Evolutionary conservation across 495 filamentous ascomycete genomes (phyloP), one percentile per base, ranked within the genome.

Genomic region (Xylaria bambusicola): DNA sequence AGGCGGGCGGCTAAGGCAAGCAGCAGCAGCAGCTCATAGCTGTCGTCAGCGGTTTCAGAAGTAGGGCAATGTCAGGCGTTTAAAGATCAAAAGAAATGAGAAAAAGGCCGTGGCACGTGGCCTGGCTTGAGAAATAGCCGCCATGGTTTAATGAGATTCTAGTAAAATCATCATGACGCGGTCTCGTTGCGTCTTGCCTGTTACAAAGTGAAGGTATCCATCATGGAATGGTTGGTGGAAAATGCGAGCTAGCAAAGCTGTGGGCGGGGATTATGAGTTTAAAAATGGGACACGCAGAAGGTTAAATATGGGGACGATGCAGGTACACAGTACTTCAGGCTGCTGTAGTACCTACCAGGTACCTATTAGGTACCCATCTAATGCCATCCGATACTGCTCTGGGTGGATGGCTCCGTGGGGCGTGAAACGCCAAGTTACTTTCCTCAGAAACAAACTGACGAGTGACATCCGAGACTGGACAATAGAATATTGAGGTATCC

Each of bases 191-290:
- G 24, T 41, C 8, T 18, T 20, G 48, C 17, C 29, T 27, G 57
- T 60, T 47, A 53, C 57, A 9, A 27, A 53, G 27, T 41, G 40
- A 48, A 27, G 38, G 57, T 9, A 17, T 26, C 2, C 52, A 17
- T 4, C 29, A 33, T 13, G 40, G 35, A 52, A 46, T 60, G 57
- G 50, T 52, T 60, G 57, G 57, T 24, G 49, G 48, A 53, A 27
- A 53, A 53, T 17, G 18, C 36, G 33, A 36, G 49, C 27, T 45
- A 21, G 40, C 13, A 8, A 21, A 17, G 45, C 24, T 31, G 23
- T 27, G 9, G 57, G 40, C 38, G 38, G 42, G 23, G 35, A 49
- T 58, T 27, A 33, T 29, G 42, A 17, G 47, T 13, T 27, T 27
- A 17, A 13, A 17, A 26, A 36, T 23, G 31, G 31, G 15, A 6